Base-by-base conservation (phyloP, 345 rosid genomes). In the Ailanthus altissimus region DNA sequence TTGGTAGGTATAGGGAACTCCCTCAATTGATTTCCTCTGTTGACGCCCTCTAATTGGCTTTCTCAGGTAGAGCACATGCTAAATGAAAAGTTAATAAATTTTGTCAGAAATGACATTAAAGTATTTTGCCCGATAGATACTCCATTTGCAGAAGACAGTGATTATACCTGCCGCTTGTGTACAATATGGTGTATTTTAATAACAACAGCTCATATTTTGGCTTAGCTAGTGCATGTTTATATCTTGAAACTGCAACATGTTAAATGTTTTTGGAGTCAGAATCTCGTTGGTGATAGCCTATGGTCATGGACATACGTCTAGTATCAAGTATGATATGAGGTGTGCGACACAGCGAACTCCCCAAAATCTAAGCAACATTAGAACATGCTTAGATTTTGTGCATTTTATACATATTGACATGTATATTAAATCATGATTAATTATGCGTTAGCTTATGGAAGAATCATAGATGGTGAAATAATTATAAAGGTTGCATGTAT, bases 71-170 rank as follows among this genome's bases (percentile, higher is more conserved):
- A 92, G 82, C 83, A 86, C 81, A 82, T 86, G 78, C 85, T 92
- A 72, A 92, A 82, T 84, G 93, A 90, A 15, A 83, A 89, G 77
- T 62, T 92, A 80, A 59, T 82, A 23, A 88, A 85, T 36, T 86
- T 88, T 75, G 87, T 85, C 42, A 90, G 84, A 75, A 90, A 84
- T 20, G 94, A 92, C 61, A 79, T 86, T 72, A 92, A 92, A 94
- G 94, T 92, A 84, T 71, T 59, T 18, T 40, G 64, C 38, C 36
- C 42, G 16, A 38, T 80, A 47, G 45, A 18, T 74, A 40, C 81
- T 60, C 46, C 56, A n/a, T 2, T 40, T 61, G 42, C 50, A 53
- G 10, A 32, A 32, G 53, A 23, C 28, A 70, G 66, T 18, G 54
- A 46, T 67, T n/a, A 15, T 32, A 28, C 72, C 60, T 32, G 50